Base-by-base conservation (phyloP, 129 eudicot genomes). In the Saussurea involucrata region DNA sequence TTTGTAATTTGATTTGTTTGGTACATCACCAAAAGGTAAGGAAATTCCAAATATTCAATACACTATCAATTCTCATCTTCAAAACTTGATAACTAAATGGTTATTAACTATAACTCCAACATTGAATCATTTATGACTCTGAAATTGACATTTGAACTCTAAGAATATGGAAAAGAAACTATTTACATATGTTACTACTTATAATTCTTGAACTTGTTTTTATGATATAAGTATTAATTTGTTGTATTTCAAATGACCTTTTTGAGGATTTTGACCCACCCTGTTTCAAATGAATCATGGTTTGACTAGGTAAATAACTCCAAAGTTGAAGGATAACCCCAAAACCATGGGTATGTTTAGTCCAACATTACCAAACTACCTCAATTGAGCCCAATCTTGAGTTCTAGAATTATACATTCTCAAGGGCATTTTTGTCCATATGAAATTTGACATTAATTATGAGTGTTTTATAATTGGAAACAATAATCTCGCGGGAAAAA, bases 321-420 rank as follows among this genome's bases (percentile, higher is more conserved):
- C 21, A 49, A 49, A 5, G 58, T 49, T 49, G 18, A 49, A 49
- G 58, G 58, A 49, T 49, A 49, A 49, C 58, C 18, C n/a, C 13
- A 7, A 13, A 46, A 46, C 57, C 57, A 46, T 15, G n/a, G 20
- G 58, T 5, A n/a, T 53, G 61, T 53, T 53, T 53, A 17, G 27
- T 22, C 73, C 73, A 34, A 36, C n/a, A 34, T 34, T 37, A 69
- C 60, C 74, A 69, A 21, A 24, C 74, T 21, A 69, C 12, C 34
- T 69, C 55, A 36, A 37, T 37, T 69, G 12, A 69, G 32, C 60
- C 73, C 61, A 40, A 40, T 40, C 61, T 69, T 40, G 60, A 28
- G 61, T 15, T 69, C 21, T 17, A 37, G 21, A 40, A 24, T 40
- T 69, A 69, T 20, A 36, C 32, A 37, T 69, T 22, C 11, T 4